These are phyloP conservation scores for Aspergillus asperescens DNA, from an alignment of 495 filamentous ascomycete species.

Conservation along the genomic window DNA sequence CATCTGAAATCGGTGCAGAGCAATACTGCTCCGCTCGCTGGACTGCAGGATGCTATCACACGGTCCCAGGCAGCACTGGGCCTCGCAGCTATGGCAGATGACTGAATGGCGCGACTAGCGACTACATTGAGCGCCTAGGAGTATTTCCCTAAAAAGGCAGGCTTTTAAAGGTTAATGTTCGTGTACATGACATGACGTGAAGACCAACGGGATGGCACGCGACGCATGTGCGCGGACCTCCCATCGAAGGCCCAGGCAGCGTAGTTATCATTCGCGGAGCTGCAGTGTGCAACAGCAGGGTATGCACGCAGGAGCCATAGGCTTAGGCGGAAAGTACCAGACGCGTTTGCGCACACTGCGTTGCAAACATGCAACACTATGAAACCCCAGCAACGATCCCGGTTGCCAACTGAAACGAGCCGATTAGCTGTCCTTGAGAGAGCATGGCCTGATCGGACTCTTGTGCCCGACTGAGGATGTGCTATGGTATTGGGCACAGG, in stretches of 20 bases:
- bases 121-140: neutral
- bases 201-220: neutral
- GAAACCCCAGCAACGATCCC: neutral
- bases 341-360: neutral
- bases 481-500: no score
- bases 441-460: neutral
- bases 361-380: conserved; percentile 1
- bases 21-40: conserved; percentile 48
- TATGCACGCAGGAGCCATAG: neutral
- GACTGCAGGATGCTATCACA: conserved; percentile 47
- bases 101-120: conserved; percentile 23
- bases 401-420: neutral
- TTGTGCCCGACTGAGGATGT: no score
- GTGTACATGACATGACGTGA: neutral
- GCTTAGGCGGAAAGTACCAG: neutral
- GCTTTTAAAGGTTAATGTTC: neutral
- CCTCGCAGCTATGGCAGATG: conserved; percentile 31
- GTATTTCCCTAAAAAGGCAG: neutral
- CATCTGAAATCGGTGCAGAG: conserved; percentile 55
- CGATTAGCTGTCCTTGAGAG: neutral
- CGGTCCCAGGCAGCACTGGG: conserved; percentile 49
- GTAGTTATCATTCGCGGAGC: neutral
- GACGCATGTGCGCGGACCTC: neutral
- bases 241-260: neutral
- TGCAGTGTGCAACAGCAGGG: neutral